Percentiles rank a stretch among this genome's conserved stretches.
These are phyloP conservation scores for Bassia scoparia DNA, from an alignment of 148 eudicot genomes.

Conservation along the genomic window DNA sequence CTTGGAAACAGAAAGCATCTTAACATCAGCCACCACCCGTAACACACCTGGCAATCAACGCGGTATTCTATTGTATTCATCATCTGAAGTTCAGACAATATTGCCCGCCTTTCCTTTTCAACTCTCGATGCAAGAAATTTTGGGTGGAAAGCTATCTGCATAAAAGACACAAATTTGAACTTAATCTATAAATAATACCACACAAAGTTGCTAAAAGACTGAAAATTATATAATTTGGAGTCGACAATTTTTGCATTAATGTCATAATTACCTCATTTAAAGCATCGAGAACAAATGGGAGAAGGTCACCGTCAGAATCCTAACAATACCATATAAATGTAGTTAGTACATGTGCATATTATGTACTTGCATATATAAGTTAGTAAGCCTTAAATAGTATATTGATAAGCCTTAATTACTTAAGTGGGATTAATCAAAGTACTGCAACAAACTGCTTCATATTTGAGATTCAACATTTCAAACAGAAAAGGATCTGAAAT, in stretches of 20 bases:
- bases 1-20: slow-evolving; percentile 1
- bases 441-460: neutral
- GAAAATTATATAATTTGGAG: neutral
- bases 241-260: neutral
- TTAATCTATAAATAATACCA: neutral
- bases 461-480: neutral
- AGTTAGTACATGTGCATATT: neutral
- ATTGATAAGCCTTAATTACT: no score
- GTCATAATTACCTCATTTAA: slow-evolving; percentile 69
- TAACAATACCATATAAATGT: slow-evolving; percentile 31
- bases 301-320: slow-evolving; percentile 87
- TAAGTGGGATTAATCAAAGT: no score
- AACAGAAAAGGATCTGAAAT: neutral
- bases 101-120: slow-evolving; percentile 98
- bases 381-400: neutral
- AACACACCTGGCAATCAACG: slow-evolving; percentile 92
- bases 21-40: neutral
- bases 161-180: slow-evolving; percentile 18
- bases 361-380: neutral
- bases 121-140: slow-evolving; percentile 93
- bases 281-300: slow-evolving; percentile 93
- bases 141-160: slow-evolving; percentile 93
- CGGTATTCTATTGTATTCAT: slow-evolving; percentile 99
- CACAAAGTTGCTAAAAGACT: neutral
- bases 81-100: slow-evolving; percentile 97